Evolutionary conservation across 345 rosid genomes (phyloP).

Genomic region (Euphorbia peplus): DNA sequence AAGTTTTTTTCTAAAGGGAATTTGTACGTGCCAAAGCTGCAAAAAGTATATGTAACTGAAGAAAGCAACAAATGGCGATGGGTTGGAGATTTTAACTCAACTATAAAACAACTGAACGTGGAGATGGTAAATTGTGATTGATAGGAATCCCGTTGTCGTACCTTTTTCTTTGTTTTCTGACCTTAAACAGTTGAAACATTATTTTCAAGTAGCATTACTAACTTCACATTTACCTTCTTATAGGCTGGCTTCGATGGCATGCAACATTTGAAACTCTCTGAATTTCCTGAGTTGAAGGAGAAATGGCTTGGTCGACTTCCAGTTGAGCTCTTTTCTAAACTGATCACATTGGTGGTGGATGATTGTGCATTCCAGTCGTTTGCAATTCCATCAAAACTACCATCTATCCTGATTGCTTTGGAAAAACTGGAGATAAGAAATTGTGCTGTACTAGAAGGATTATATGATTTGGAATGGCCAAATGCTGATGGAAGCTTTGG

Average conservation of each 20-base stretch:
- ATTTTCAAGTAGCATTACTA: neutral
- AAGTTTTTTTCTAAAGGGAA: neutral
- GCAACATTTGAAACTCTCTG: neutral
- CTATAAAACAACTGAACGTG: neutral
- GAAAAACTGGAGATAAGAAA: neutral
- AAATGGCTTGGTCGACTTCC: constrained; percentile 7
- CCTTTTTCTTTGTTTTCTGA: no score
- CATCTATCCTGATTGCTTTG: neutral
- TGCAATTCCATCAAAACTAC: constrained; percentile 3
- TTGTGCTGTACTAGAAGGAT: neutral
- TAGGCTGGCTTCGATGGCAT: neutral
- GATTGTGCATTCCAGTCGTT: neutral
- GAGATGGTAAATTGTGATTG: neutral
- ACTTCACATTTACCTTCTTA: neutral
- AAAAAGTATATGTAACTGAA: neutral
- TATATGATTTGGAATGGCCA: neutral
- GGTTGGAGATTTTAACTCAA: neutral
- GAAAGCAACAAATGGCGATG: neutral
- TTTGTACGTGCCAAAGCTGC: neutral
- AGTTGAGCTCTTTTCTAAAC: neutral
- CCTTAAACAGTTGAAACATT: no score
- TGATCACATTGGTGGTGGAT: neutral
- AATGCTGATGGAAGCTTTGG: neutral
- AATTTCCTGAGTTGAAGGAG: neutral
- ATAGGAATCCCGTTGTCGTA: no score